These are phyloP conservation scores for Fistulifera solaris DNA, from an alignment of 108 stramenopile species.

Conservation along the genomic window DNA sequence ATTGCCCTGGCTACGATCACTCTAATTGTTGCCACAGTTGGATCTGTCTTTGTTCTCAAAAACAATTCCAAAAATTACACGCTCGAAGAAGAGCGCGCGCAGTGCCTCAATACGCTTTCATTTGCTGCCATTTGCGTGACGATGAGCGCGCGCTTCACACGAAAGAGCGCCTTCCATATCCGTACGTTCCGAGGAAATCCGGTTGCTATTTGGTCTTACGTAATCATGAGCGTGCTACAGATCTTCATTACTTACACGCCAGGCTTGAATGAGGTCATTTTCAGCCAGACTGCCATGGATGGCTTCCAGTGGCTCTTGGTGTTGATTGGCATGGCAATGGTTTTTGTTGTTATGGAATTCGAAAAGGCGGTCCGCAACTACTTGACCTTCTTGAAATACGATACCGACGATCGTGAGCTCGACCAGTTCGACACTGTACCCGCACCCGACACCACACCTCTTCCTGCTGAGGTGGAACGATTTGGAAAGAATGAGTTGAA, in stretches of 20 bases:
- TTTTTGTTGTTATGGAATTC: slow-evolving; percentile 64
- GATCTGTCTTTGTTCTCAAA: slow-evolving; percentile 18
- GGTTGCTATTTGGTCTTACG: slow-evolving; percentile 37
- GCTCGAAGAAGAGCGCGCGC: slow-evolving; percentile 29
- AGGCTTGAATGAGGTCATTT: slow-evolving; percentile 62
- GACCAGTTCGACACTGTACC: slow-evolving; percentile 13
- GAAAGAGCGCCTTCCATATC: slow-evolving; percentile 41
- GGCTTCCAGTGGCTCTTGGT: slow-evolving; percentile 57
- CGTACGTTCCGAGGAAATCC: slow-evolving; percentile 57
- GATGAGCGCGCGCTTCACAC: slow-evolving; percentile 67
- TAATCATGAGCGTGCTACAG: slow-evolving; percentile 46
- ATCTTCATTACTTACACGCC: slow-evolving; percentile 66
- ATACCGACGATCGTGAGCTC: slow-evolving; percentile 52
- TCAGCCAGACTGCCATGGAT: slow-evolving; percentile 65
- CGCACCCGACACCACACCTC: background rate
- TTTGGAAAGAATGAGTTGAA: slow-evolving; percentile 4
- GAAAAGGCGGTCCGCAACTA: slow-evolving; percentile 74
- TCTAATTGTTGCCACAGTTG: slow-evolving; percentile 48
- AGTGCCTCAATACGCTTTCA: slow-evolving; percentile 68
- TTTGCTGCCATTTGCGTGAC: slow-evolving; percentile 74
- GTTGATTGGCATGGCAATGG: slow-evolving; percentile 31
- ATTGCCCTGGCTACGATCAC: slow-evolving; percentile 56
- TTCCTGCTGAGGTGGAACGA: slow-evolving; percentile 1
- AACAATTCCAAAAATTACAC: slow-evolving; percentile 5
- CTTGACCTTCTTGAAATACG: slow-evolving; percentile 51